These are phyloP conservation scores for Leucocoprinus birnbaumii DNA, from an alignment of 768 basidiomycete species.

Conservation along the genomic window DNA sequence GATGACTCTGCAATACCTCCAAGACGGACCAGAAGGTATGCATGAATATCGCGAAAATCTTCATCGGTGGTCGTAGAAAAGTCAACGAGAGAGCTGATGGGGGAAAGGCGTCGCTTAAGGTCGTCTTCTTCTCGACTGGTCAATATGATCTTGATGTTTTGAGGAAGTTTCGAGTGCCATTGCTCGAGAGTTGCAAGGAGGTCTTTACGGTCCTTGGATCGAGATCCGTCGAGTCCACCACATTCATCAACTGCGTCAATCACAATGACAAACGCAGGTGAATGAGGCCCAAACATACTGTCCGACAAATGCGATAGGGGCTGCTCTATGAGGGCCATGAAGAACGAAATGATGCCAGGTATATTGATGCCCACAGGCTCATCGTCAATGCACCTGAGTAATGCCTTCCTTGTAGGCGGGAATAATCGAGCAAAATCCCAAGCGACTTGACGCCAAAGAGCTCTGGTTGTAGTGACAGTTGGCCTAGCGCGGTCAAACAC, in stretches of 20 bases:
- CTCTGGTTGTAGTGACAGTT: no score
- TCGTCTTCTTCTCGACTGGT: constrained; percentile 21
- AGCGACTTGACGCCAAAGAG: no score
- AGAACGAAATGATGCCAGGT: constrained; percentile 12
- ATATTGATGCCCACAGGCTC: no score
- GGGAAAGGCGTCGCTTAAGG: constrained; percentile 11
- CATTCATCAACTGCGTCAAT: constrained; percentile 31
- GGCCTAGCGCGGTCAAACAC: no score
- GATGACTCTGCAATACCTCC: no score
- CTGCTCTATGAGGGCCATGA: constrained; percentile 18
- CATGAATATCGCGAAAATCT: constrained; percentile 21
- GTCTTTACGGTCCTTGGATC: constrained; percentile 14
- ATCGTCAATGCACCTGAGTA: no score
- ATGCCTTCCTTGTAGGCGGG: no score
- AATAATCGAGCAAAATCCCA: no score
- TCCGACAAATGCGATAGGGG: constrained; percentile 11
- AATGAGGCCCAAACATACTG: neutral
- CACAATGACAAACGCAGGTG: constrained; percentile 18
- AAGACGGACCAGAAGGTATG: constrained; percentile 17
- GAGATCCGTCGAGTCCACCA: constrained; percentile 16
- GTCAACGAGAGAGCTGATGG: constrained; percentile 15
- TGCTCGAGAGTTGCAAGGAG: constrained; percentile 19
- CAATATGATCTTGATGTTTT: constrained; percentile 22
- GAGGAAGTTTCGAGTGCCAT: constrained; percentile 16
- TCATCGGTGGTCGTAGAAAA: constrained; percentile 17